A percentile compares a stretch with the other conserved stretches of the same genome.
phyloP scores from a whole-genome alignment of 2,329 filamentous ascomycete species.

The Penicillium capsulatum region DNA sequence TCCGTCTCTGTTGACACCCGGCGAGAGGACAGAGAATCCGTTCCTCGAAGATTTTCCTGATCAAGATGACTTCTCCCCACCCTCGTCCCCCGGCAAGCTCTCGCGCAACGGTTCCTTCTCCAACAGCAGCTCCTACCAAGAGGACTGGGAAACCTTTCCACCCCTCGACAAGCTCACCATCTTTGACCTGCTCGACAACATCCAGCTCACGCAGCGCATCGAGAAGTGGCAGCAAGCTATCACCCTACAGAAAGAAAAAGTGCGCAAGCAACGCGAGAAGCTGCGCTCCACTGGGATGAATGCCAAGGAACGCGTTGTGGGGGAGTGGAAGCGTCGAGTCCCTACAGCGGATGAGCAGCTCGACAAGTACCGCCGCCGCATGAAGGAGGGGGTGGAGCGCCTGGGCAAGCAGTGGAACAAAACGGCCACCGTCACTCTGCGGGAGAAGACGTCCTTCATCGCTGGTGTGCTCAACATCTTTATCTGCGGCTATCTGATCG shows the following conservation, averaged over 20 bases:
- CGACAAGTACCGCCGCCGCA: conserved; percentile 80
- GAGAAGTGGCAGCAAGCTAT: conserved; percentile 85
- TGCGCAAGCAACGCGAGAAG: conserved; percentile 75
- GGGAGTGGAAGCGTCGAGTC: conserved; percentile 83
- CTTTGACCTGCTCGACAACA: conserved; percentile 89
- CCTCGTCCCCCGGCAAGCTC: conserved; percentile 41
- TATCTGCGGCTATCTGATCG: conserved; percentile 89
- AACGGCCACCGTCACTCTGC: conserved; percentile 76
- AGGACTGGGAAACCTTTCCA: conserved; percentile 81
- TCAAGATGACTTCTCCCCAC: conserved; percentile 30
- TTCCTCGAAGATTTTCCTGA: conserved; percentile 29
- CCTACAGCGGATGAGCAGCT: conserved; percentile 88
- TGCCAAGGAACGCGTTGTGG: conserved; percentile 84
- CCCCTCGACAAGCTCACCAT: conserved; percentile 85
- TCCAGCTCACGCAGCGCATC: conserved; percentile 82
- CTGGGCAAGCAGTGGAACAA: conserved; percentile 83
- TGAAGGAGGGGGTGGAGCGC: conserved; percentile 85
- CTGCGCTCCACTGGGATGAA: conserved; percentile 69
- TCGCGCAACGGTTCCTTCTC: conserved; percentile 79
- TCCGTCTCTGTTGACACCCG: conserved; percentile 26
- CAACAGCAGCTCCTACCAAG: conserved; percentile 78
- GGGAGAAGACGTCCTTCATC: conserved; percentile 95
- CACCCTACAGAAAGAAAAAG: conserved; percentile 76
- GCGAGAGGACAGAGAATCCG: conserved; percentile 24
- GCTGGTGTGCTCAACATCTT: conserved; percentile 96